Evolutionary conservation across 768 basidiomycete genomes (phyloP).

Genomic region (Hygrophoropsis aurantiaca): DNA sequence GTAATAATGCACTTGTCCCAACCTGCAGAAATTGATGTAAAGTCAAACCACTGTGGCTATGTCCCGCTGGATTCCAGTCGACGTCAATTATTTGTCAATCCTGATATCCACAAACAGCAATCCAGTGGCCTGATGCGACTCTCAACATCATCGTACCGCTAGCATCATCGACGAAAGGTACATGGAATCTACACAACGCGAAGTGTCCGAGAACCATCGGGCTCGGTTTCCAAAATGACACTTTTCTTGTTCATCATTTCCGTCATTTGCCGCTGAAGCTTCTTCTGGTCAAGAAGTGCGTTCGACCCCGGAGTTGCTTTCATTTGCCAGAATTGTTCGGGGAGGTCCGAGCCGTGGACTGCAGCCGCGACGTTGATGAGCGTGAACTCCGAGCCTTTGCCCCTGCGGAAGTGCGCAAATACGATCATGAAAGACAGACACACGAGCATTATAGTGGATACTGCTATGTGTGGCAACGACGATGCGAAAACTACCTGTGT

Average conservation of each 20-base stretch:
- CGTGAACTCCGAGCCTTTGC: slow-evolving; percentile 23
- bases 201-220: no score
- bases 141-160: no score
- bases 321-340: slow-evolving; percentile 16
- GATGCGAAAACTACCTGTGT: slow-evolving; percentile 21
- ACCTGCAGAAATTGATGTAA: no score
- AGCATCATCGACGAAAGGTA: no score
- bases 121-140: no score
- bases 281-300: neutral
- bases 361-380: slow-evolving; percentile 21
- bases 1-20: no score
- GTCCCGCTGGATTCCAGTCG: no score
- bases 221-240: no score
- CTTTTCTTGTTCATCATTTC: slow-evolving; percentile 9
- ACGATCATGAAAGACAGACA: slow-evolving; percentile 20
- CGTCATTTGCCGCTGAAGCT: neutral
- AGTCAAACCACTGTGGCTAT: no score
- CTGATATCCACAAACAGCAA: no score
- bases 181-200: no score
- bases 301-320: neutral
- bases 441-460: slow-evolving; percentile 21
- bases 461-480: slow-evolving; percentile 25
- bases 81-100: no score
- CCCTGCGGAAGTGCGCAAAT: slow-evolving; percentile 20
- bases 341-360: slow-evolving; percentile 23